A percentile compares a stretch with the other conserved stretches of the same genome.
phyloP scores from a whole-genome alignment of 1,139 yeast genomes.

The Candida sanyaensis region DNA sequence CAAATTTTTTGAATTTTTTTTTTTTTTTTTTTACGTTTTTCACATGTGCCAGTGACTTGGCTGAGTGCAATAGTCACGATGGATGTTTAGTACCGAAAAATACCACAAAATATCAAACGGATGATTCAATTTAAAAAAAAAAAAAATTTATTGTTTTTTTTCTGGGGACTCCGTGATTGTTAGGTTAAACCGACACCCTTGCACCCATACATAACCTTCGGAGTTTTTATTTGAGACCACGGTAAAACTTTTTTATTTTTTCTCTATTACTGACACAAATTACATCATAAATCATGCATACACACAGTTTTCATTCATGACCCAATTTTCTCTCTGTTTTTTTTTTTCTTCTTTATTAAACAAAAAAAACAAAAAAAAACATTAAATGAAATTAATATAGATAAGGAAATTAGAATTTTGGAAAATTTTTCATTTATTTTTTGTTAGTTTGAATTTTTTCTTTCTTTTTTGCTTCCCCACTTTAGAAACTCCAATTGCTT shows the following conservation, averaged over 20 bases:
- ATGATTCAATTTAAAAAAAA: background rate
- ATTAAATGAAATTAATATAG: too few relatives aligned
- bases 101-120: background rate
- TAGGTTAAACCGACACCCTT: slow-evolving; percentile 2
- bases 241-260: background rate
- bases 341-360: background rate
- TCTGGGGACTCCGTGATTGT: background rate
- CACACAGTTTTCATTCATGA: background rate
- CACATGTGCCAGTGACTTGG: too few relatives aligned
- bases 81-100: slow-evolving; percentile 1
- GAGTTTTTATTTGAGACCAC: background rate
- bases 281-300: background rate
- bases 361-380: too few relatives aligned
- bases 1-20: background rate
- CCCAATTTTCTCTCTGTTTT: background rate
- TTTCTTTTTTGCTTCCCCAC: background rate
- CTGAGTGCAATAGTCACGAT: background rate
- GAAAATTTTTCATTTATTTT: background rate
- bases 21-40: background rate
- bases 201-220: slow-evolving; percentile 1
- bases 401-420: too few relatives aligned
- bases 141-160: background rate
- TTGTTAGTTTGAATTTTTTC: background rate
- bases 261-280: background rate
- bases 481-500: too few relatives aligned